Percentiles rank a stretch among this genome's conserved stretches.
These are phyloP conservation scores for Hura crepitans DNA, from an alignment of 441 rosid genomes.

Conservation along the genomic window DNA sequence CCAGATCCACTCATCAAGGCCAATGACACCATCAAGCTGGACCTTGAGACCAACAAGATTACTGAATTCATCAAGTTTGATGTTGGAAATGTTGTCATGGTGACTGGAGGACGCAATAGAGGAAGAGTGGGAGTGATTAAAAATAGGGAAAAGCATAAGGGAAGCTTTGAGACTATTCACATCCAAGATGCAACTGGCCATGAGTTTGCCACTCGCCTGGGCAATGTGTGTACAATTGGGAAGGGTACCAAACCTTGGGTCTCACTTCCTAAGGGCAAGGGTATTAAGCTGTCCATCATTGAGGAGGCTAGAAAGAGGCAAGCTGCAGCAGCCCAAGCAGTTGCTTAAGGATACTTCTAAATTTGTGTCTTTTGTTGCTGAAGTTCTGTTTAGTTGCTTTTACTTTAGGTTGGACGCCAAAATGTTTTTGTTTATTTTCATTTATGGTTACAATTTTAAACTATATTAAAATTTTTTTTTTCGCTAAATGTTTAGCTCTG, in stretches of 20 bases:
- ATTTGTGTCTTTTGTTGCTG: not conserved
- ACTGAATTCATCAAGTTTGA: slow-evolving; percentile 73
- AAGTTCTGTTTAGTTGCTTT: not conserved
- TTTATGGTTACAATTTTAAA: not conserved
- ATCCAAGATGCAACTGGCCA: slow-evolving; percentile 67
- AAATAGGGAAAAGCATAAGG: slow-evolving; percentile 75
- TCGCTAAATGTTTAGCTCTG: not conserved
- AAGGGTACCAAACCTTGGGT: slow-evolving; percentile 83
- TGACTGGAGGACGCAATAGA: slow-evolving; percentile 76
- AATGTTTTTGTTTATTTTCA: not conserved
- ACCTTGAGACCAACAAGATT: slow-evolving; percentile 67
- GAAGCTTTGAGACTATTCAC: slow-evolving; percentile 74
- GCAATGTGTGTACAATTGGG: slow-evolving; percentile 73
- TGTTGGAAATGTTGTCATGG: slow-evolving; percentile 79
- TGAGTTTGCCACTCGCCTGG: slow-evolving; percentile 76
- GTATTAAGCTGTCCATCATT: slow-evolving; percentile 66
- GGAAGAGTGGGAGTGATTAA: slow-evolving; percentile 77
- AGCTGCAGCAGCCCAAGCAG: slow-evolving; percentile 29
- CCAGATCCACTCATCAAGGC: slow-evolving; percentile 79
- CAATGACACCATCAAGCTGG: slow-evolving; percentile 71
- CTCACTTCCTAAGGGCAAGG: slow-evolving; percentile 75
- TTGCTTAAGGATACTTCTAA: not conserved
- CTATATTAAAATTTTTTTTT: not conserved
- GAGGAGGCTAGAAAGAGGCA: slow-evolving; percentile 77
- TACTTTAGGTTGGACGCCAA: not conserved